These are phyloP conservation scores for Thyridium curvatum DNA, from an alignment of 2,329 filamentous ascomycete species.

Conservation along the genomic window DNA sequence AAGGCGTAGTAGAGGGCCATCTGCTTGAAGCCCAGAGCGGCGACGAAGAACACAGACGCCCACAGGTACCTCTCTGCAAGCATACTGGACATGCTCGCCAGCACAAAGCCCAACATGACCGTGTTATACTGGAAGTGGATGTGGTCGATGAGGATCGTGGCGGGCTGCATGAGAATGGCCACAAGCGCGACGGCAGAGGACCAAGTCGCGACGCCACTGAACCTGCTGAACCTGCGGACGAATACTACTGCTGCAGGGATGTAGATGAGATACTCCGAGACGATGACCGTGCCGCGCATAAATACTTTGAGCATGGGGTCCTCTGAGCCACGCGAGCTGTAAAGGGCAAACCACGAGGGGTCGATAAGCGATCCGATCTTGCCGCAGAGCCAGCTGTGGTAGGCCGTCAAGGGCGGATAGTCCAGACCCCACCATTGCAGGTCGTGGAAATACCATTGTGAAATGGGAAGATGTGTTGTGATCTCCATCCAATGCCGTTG, in stretches of 20 bases:
- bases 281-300: constrained; percentile 87
- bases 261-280: constrained; percentile 87
- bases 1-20: constrained; percentile 99
- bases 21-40: constrained; percentile 94
- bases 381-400: constrained; percentile 95
- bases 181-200: constrained; percentile 78
- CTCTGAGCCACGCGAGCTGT: constrained; percentile 75
- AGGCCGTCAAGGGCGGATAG: constrained; percentile 94
- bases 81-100: constrained; percentile 84
- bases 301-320: constrained; percentile 80
- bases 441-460: constrained; percentile 97
- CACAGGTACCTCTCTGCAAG: constrained; percentile 78
- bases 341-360: constrained; percentile 80
- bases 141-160: constrained; percentile 86
- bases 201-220: constrained; percentile 74
- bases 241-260: constrained; percentile 83
- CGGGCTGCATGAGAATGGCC: constrained; percentile 87
- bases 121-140: constrained; percentile 98
- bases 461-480: constrained; percentile 80
- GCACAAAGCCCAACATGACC: constrained; percentile 89
- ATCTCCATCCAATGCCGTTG: constrained; percentile 99
- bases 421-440: constrained; percentile 96
- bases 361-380: constrained; percentile 76
- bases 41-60: constrained; percentile 90
- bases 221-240: constrained; percentile 70